A percentile compares a stretch with the other conserved stretches of the same genome.
Conservation (phyloP, 257 asterid genomes). For the Primulina eburnea region DNA sequence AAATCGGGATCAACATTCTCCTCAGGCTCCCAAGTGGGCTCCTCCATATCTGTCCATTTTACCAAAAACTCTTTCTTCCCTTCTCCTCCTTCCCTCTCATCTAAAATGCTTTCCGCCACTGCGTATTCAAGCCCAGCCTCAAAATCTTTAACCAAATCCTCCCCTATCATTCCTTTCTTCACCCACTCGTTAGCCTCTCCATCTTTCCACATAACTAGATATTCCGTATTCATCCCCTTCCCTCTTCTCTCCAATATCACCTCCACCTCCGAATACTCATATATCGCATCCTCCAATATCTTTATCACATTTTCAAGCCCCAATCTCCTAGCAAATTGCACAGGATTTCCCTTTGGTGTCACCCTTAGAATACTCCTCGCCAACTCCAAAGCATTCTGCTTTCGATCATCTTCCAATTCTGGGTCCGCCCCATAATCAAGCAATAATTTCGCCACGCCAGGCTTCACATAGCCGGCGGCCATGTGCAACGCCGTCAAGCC, state of each 20-base stretch:
- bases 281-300: constrained; percentile 61
- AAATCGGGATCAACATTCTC: constrained; percentile 79
- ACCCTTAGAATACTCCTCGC: constrained; percentile 62
- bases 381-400: constrained; percentile 65
- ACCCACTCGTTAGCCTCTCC: constrained; percentile 91
- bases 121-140: constrained; percentile 93
- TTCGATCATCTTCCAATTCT: constrained; percentile 54
- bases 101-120: constrained; percentile 68
- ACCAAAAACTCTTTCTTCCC: constrained; percentile 71
- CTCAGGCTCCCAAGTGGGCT: constrained; percentile 86
- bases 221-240: constrained; percentile 68
- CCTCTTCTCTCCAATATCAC: constrained; percentile 86
- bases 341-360: constrained; percentile 63
- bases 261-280: constrained; percentile 82
- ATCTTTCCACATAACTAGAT: constrained; percentile 80
- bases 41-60: constrained; percentile 83
- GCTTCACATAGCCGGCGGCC: constrained; percentile 85
- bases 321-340: constrained; percentile 75
- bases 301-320: constrained; percentile 70
- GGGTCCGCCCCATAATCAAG: constrained; percentile 64
- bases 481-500: constrained; percentile 82
- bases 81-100: constrained; percentile 41
- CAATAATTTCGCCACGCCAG: constrained; percentile 59
- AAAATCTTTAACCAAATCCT: constrained; percentile 70
- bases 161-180: constrained; percentile 50